phyloP scores from a whole-genome alignment of 1,284 basidiomycete species.

The Pseudozyma tsukubaensis region DNA sequence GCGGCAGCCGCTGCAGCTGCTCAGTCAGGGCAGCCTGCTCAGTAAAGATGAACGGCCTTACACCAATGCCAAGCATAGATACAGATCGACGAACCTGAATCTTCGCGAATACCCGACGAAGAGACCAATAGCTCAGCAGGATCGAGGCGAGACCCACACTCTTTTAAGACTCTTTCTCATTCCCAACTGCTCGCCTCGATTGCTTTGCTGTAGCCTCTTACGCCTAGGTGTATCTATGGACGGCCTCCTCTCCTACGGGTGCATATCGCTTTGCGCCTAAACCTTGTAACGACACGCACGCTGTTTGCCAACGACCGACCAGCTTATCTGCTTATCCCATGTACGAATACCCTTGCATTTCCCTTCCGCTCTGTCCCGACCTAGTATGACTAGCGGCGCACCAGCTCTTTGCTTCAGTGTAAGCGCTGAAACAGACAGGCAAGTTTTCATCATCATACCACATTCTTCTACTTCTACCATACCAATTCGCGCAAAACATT shows the following conservation, averaged over 20 bases:
- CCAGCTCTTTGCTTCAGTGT: background rate
- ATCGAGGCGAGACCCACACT: constrained; percentile 32
- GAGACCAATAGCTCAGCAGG: constrained; percentile 9
- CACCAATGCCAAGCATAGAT: background rate
- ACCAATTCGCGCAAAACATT: background rate
- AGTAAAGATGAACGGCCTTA: too few species aligned
- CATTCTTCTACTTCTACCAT: background rate
- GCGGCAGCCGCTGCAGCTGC: constrained; percentile 42
- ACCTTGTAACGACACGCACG: constrained; percentile 8
- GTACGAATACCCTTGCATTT: constrained; percentile 25
- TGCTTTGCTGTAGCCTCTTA: constrained; percentile 8
- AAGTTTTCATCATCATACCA: constrained; percentile 1
- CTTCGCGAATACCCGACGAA: too few species aligned
- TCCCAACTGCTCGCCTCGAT: constrained; percentile 33
- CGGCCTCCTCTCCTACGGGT: background rate
- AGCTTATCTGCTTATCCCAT: constrained; percentile 15
- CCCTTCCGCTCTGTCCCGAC: background rate
- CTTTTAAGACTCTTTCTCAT: constrained; percentile 13
- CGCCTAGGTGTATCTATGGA: background rate
- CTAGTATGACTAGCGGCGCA: background rate
- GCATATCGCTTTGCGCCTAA: background rate
- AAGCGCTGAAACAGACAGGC: background rate
- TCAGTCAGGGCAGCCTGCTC: constrained; percentile 30
- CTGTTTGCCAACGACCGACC: background rate
- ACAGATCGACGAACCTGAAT: background rate